Conservation (phyloP, 441 rosid genomes). For the Omphalea diandra region DNA sequence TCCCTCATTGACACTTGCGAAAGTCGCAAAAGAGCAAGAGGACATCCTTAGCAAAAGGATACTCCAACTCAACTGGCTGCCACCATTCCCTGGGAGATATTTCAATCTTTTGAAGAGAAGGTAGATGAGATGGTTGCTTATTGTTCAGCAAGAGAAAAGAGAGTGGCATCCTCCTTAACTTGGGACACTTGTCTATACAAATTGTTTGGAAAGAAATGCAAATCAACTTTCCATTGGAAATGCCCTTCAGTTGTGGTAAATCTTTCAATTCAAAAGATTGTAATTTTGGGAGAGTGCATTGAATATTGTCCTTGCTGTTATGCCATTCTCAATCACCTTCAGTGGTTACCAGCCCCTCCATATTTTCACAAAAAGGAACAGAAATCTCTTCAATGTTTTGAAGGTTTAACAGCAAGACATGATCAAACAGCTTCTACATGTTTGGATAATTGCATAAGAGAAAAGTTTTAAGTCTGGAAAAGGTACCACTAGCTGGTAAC, state of each 20-base stretch:
- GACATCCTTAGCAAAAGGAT: constrained; percentile 9
- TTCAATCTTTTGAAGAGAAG: neutral
- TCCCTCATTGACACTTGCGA: neutral
- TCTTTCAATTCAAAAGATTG: neutral
- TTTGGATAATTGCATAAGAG: neutral
- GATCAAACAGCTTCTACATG: constrained; percentile 22
- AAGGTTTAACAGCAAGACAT: constrained; percentile 11
- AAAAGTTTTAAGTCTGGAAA: neutral
- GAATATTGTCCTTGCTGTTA: neutral
- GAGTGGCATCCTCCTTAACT: constrained; percentile 23
- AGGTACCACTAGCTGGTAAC: neutral
- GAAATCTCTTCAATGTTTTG: constrained; percentile 12
- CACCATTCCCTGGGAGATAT: constrained; percentile 9
- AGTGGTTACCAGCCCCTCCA: constrained; percentile 25
- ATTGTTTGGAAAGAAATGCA: constrained; percentile 16
- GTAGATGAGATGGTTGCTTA: neutral
- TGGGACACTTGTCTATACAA: neutral
- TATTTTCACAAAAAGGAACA: neutral
- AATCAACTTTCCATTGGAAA: constrained; percentile 15
- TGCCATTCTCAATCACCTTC: neutral
- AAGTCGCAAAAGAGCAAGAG: constrained; percentile 1
- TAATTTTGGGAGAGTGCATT: constrained; percentile 18
- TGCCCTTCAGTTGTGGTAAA: constrained; percentile 19
- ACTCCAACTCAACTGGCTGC: constrained; percentile 21
- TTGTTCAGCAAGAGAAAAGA: constrained; percentile 6